These are phyloP conservation scores for Monosporascus ibericus DNA, from an alignment of 2,329 filamentous ascomycete genomes.

Conservation along the genomic window DNA sequence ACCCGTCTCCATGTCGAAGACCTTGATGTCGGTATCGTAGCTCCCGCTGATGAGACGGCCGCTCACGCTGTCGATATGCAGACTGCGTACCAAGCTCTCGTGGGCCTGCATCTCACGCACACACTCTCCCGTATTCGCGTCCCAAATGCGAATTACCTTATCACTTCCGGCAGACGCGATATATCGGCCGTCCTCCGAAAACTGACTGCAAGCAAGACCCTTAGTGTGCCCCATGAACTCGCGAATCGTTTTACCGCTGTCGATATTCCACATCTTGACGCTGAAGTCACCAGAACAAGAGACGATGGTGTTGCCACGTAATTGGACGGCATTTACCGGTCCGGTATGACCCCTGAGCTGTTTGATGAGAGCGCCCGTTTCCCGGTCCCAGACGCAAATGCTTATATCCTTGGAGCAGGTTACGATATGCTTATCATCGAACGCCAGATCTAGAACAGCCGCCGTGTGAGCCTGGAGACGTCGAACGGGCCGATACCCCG, in stretches of 20 bases:
- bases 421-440: slow-evolving; percentile 87
- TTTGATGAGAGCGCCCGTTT: slow-evolving; percentile 68
- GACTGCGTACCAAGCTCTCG: slow-evolving; percentile 75
- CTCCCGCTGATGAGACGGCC: slow-evolving; percentile 83
- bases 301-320: slow-evolving; percentile 87
- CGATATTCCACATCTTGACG: slow-evolving; percentile 93
- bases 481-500: slow-evolving; percentile 71
- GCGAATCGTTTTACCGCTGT: slow-evolving; percentile 80
- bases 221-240: slow-evolving; percentile 89
- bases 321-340: slow-evolving; percentile 92
- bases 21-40: slow-evolving; percentile 93
- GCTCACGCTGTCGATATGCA: slow-evolving; percentile 85
- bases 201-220: slow-evolving; percentile 91
- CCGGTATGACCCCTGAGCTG: slow-evolving; percentile 81
- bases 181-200: slow-evolving; percentile 88
- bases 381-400: slow-evolving; percentile 91
- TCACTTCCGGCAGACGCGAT: slow-evolving; percentile 95
- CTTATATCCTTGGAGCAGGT: slow-evolving; percentile 95
- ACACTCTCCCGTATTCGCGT: slow-evolving; percentile 82
- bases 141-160: slow-evolving; percentile 91
- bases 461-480: slow-evolving; percentile 74
- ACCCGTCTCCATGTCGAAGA: slow-evolving; percentile 82
- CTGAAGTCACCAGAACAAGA: slow-evolving; percentile 90
- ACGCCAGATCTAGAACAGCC: slow-evolving; percentile 88
- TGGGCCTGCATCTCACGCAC: slow-evolving; percentile 78